Evolutionary conservation across 352 stramenopile species (phyloP).

Genomic region (Pythium insidiosum): DNA sequence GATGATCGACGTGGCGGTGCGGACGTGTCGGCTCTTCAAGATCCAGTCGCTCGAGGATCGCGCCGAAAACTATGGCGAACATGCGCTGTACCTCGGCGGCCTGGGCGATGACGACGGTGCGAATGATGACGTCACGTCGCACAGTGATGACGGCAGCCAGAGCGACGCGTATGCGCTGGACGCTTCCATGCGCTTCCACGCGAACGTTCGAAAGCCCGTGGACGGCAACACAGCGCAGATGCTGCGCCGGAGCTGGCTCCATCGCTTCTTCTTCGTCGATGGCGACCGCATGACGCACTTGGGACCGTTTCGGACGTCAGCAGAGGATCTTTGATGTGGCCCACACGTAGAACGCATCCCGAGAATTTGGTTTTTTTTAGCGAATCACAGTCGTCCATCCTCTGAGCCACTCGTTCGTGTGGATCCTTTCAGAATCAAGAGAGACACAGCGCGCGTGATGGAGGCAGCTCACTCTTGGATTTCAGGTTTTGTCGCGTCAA

Average conservation of each 20-base stretch:
- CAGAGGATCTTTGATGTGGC: no score
- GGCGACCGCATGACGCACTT: conserved; percentile 29
- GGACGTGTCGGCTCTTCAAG: conserved; percentile 33
- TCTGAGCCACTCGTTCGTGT: no score
- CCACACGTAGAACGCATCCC: no score
- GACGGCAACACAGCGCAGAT: conserved; percentile 53
- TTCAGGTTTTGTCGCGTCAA: no score
- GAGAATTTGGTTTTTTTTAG: no score
- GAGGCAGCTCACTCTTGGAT: no score
- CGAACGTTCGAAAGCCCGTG: conserved; percentile 17
- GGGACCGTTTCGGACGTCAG: no score
- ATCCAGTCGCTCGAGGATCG: conserved; percentile 27
- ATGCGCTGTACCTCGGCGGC: conserved; percentile 25
- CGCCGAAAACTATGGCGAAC: conserved; percentile 50
- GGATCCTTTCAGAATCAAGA: no score
- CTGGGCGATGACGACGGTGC: no score
- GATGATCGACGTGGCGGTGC: neutral
- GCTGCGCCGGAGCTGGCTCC: conserved; percentile 36
- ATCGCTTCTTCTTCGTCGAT: conserved; percentile 27
- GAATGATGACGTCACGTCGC: no score
- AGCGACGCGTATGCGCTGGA: conserved; percentile 25
- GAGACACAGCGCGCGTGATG: no score
- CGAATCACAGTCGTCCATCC: no score
- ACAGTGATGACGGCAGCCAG: neutral
- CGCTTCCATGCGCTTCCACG: conserved; percentile 26